Evolutionary conservation across 2,329 filamentous ascomycete species (phyloP).

Genomic region (Beauveria pseudobassiana): DNA sequence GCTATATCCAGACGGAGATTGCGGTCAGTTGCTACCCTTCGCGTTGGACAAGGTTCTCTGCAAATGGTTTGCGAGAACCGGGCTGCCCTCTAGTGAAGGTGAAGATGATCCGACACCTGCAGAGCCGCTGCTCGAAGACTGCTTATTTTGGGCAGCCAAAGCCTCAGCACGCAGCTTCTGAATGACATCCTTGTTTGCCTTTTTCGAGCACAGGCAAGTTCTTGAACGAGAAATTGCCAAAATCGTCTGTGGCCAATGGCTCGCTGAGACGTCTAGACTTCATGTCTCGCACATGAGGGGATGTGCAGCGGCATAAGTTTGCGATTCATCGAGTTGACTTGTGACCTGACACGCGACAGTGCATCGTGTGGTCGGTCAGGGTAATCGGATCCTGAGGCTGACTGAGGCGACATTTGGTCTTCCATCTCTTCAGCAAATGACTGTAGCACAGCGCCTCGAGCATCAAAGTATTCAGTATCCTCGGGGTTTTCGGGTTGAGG

Average conservation of each 20-base stretch:
- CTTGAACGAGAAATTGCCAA: constrained; percentile 94
- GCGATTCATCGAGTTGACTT: constrained; percentile 80
- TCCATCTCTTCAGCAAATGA: constrained; percentile 92
- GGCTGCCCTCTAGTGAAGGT: constrained; percentile 75
- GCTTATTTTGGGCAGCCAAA: constrained; percentile 58
- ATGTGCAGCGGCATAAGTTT: constrained; percentile 94
- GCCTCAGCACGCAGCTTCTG: constrained; percentile 92
- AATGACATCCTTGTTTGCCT: constrained; percentile 97
- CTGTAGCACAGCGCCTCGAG: constrained; percentile 82
- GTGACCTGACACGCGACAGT: constrained; percentile 77
- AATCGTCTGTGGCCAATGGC: constrained; percentile 82
- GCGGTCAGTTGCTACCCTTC: constrained; percentile 65
- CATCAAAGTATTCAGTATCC: constrained; percentile 96
- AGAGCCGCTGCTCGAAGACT: constrained; percentile 32
- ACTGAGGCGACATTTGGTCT: constrained; percentile 73
- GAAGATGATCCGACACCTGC: constrained; percentile 49
- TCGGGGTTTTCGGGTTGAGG: constrained; percentile 89
- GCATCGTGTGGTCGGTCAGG: constrained; percentile 90
- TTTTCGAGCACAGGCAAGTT: constrained; percentile 95
- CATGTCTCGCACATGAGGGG: constrained; percentile 87
- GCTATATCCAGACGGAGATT: constrained; percentile 74
- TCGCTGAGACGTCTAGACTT: constrained; percentile 86
- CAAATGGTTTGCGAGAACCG: constrained; percentile 69
- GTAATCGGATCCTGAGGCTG: constrained; percentile 66
- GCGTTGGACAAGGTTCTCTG: constrained; percentile 79